A percentile compares a stretch with the other conserved stretches of the same genome.
phyloP scores from a whole-genome alignment of 495 filamentous ascomycete genomes.

The Rusavskia elegans region DNA sequence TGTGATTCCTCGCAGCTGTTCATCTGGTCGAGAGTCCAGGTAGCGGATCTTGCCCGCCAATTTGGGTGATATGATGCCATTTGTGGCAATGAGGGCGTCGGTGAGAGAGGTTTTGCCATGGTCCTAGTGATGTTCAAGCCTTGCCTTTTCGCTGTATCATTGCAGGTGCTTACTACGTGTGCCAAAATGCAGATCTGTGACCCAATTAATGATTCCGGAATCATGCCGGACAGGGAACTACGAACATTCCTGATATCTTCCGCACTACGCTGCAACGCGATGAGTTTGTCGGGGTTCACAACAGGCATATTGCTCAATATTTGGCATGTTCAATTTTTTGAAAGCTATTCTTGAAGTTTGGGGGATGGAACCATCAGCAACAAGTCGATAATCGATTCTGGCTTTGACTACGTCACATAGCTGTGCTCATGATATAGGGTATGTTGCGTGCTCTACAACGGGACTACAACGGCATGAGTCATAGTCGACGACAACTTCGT shows the following conservation, averaged over 20 bases:
- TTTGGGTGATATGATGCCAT: conserved; percentile 98
- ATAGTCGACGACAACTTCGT: no score
- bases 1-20: conserved; percentile 92
- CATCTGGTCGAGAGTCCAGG: conserved; percentile 89
- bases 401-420: no score
- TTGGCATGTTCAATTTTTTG: background rate
- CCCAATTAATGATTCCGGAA: conserved; percentile 9
- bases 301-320: conserved; percentile 56
- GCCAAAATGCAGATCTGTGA: conserved; percentile 89
- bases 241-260: conserved; percentile 75
- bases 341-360: no score
- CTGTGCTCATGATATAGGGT: no score
- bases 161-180: conserved; percentile 55
- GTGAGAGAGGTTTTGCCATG: conserved; percentile 98
- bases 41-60: conserved; percentile 96
- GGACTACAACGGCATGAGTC: no score
- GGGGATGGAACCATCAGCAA: no score
- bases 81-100: conserved; percentile 91
- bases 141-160: background rate
- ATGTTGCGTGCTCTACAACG: no score
- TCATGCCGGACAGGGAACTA: conserved; percentile 11
- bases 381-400: no score
- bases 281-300: conserved; percentile 71
- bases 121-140: conserved; percentile 32
- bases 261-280: conserved; percentile 66